Evolutionary conservation across 2,329 filamentous ascomycete species (phyloP), one percentile per base, ranked within the genome.

Genomic region (Apiospora phragmitis): DNA sequence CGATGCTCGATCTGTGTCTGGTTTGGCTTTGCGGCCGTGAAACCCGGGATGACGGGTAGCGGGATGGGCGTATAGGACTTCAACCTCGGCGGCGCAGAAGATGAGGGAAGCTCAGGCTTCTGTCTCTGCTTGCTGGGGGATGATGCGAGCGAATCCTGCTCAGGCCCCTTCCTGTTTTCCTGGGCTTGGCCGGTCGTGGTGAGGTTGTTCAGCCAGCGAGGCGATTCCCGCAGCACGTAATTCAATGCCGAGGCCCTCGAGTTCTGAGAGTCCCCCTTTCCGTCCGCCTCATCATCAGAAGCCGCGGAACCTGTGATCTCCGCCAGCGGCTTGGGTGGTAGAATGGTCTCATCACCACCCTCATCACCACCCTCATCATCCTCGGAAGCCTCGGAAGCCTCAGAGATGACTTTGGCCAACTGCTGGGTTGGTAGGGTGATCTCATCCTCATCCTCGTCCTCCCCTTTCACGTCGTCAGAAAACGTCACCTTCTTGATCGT

Each of bases 191-290:
- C 11, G 32, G 72, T n/a, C 65, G 71, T 55, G n/a, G 74, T 74
- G 32, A 73, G 70, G 51, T 18, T 69, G 11, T 71, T 72, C 12
- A 77, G 65, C 75, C 75, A 77, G 18, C 8, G 66, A 16, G 74
- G 73, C 21, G 75, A 76, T 59, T 75, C 71, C 9, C 69, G 70
- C 51, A 77, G 38, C 26, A 77, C 74, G 43, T 74, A 75, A n/a
- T 71, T 69, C 3, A 77, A 69, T 5, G 72, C 72, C 68, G 73
- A 72, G 12, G 71, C 71, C 3, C 70, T 69, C 1, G 71, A 73
- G 21, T 71, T 70, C 9, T 71, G 69, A 18, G 69, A 71, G 67
- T 38, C 71, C 67, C 16, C 55, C 9, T 35, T 14, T 8, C 32
- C 55, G 21, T 62, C 55, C n/a, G n/a, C n/a, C 29, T 41, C 32